These are phyloP conservation scores for Myxozyma sirexii DNA, from an alignment of 805 yeast species.

Conservation along the genomic window DNA sequence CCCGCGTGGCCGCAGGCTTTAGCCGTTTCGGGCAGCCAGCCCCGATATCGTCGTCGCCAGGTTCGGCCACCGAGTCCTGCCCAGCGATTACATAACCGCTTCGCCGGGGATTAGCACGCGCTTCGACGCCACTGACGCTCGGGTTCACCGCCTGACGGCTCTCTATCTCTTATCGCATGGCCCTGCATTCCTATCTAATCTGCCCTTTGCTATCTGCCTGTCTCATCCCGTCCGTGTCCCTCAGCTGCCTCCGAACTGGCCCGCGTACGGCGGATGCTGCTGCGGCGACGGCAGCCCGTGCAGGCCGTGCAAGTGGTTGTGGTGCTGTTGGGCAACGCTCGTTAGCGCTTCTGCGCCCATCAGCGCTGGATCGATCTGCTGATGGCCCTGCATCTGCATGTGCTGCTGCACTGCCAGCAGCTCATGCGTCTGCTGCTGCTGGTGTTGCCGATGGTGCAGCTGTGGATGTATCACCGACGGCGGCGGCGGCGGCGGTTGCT, in stretches of 20 bases:
- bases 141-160: no score
- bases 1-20: neutral
- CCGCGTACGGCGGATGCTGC: slow-evolving; percentile 1
- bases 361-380: slow-evolving; percentile 27
- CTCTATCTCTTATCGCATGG: no score
- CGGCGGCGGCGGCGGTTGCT: neutral
- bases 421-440: slow-evolving; percentile 1
- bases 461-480: neutral
- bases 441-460: neutral
- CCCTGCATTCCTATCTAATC: no score
- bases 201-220: no score
- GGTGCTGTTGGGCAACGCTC: slow-evolving; percentile 14
- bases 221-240: neutral
- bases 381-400: slow-evolving; percentile 18
- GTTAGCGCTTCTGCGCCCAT: slow-evolving; percentile 25
- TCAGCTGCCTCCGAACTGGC: slow-evolving; percentile 5
- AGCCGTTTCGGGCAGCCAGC: neutral
- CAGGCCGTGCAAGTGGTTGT: neutral
- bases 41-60: neutral
- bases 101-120: neutral
- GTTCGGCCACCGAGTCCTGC: neutral
- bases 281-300: slow-evolving; percentile 3
- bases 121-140: neutral
- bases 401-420: slow-evolving; percentile 10
- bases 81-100: neutral